Base-by-base conservation (phyloP, 1,284 basidiomycete genomes). In the Malassezia cuniculi region DNA sequence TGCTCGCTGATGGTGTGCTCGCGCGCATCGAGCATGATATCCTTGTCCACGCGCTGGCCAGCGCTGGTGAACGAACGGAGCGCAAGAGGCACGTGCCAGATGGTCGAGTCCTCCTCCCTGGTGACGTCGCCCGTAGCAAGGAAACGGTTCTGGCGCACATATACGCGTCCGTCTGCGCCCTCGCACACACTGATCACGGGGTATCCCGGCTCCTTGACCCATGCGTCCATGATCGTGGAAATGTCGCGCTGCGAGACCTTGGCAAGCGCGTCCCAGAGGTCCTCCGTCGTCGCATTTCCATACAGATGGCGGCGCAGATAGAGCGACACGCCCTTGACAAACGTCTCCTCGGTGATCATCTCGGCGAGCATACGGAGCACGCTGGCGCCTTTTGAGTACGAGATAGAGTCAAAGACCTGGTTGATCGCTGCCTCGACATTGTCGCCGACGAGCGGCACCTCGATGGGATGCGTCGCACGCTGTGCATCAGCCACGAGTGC, bases 361-460 rank as follows among this genome's bases (percentile, higher is more conserved):
- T 34, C 16, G n/a, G 81, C 79, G 36, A 94, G 72, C 89, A 95
- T 94, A 55, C 85, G 80, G 25, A 95, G 76, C 11, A 94, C 87
- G 75, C 47, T 48, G 16, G 54, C 49, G 42, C 47, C 39, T 38
- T 61, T 62, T 15, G 49, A 48, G 85, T 56, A 56, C 17, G 36
- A 37, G 38, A 54, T 54, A 10, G 54, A 52, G 18, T 56, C 54
- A 31, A 56, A 56, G 22, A 55, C 51, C 38, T 56, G 52, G 38
- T 46, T 50, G 37, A 56, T 47, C 7, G 52, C 53, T 8, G 39
- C 39, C 31, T 52, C 54, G n/a, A 56, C 47, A 25, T 55, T 41
- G 14, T 56, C 52, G 31, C 47, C 43, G 16, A 46, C 17, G 21
- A 56, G 42, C 8, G 81, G 79, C 14, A 93, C 83, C 68, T 95